Evolutionary conservation across 805 yeast genomes (phyloP).

Genomic region (Starmerella apicola): DNA sequence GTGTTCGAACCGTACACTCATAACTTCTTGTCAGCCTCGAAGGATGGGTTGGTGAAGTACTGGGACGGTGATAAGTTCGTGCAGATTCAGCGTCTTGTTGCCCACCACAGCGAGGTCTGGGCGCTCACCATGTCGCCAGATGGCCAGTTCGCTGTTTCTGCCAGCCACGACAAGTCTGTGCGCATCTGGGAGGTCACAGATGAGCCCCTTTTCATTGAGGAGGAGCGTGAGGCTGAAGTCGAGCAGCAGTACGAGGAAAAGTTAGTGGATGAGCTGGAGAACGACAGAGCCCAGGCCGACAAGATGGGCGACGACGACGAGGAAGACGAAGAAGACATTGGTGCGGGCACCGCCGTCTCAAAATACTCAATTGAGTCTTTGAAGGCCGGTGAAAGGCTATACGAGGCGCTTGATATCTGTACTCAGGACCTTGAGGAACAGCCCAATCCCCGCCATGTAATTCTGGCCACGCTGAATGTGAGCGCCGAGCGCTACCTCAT

Average conservation of each 20-base stretch:
- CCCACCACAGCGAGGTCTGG: constrained; percentile 93
- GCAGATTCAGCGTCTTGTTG: constrained; percentile 73
- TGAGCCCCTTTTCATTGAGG: constrained; percentile 93
- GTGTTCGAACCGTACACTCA: constrained; percentile 74
- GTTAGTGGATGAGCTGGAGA: constrained; percentile 46
- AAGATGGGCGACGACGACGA: constrained; percentile 31
- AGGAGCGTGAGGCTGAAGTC: constrained; percentile 89
- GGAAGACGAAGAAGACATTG: constrained; percentile 36
- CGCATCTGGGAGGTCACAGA: constrained; percentile 90
- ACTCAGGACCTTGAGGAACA: constrained; percentile 45
- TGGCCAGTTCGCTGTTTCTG: constrained; percentile 62
- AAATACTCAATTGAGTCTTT: constrained; percentile 82
- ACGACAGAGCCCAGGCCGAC: constrained; percentile 3
- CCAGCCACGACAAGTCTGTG: constrained; percentile 87
- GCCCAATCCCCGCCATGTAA: constrained; percentile 39
- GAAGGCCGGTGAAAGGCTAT: constrained; percentile 84
- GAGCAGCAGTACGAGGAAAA: constrained; percentile 85
- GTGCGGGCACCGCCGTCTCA: constrained; percentile 41
- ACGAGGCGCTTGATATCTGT: constrained; percentile 86
- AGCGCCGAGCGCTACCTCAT: constrained; percentile 70
- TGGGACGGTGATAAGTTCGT: constrained; percentile 99
- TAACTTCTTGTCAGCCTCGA: constrained; percentile 78
- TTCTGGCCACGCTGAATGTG: constrained; percentile 60
- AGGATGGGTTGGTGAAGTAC: constrained; percentile 79
- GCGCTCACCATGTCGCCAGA: constrained; percentile 57